These are phyloP conservation scores for Tylopilus sp. DNA, from an alignment of 1,284 basidiomycete species.

Conservation along the genomic window DNA sequence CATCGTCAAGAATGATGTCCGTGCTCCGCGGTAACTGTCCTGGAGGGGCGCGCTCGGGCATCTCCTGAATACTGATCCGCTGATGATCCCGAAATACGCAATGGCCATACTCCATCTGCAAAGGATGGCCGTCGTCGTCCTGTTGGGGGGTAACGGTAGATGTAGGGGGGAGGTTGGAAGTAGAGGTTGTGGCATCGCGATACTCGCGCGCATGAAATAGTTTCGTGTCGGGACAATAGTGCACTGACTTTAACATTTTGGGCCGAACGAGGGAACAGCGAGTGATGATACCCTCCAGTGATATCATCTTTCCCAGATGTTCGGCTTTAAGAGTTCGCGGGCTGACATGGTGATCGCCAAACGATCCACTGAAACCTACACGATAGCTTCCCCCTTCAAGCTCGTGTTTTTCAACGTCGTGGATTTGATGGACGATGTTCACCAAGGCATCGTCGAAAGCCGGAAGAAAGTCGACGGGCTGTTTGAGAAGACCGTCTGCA, in stretches of 20 bases:
- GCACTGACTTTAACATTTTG: constrained; percentile 96
- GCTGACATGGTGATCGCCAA: constrained; percentile 97
- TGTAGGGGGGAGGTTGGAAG: constrained; percentile 82
- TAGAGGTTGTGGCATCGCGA: constrained; percentile 87
- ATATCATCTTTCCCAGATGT: constrained; percentile 95
- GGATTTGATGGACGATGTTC: constrained; percentile 71
- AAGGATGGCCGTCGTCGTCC: constrained; percentile 83
- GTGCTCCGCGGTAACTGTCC: constrained; percentile 95
- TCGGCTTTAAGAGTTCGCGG: constrained; percentile 87
- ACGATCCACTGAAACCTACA: constrained; percentile 96
- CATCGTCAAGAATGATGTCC: constrained; percentile 95
- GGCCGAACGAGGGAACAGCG: constrained; percentile 97
- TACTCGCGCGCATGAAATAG: constrained; percentile 89
- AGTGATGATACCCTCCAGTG: constrained; percentile 96
- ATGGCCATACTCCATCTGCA: constrained; percentile 92
- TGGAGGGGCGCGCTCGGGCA: constrained; percentile 97
- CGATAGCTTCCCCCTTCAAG: constrained; percentile 77
- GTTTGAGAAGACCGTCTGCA: constrained; percentile 79
- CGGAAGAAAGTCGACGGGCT: constrained; percentile 87
- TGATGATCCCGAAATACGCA: constrained; percentile 96
- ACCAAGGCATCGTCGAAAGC: constrained; percentile 87
- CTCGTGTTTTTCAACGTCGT: constrained; percentile 82
- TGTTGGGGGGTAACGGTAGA: constrained; percentile 89
- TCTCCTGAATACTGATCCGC: constrained; percentile 97
- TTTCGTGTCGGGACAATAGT: constrained; percentile 87